phyloP scores from a whole-genome alignment of 169 alveolate genomes.

The Perkinsus marinus region DNA sequence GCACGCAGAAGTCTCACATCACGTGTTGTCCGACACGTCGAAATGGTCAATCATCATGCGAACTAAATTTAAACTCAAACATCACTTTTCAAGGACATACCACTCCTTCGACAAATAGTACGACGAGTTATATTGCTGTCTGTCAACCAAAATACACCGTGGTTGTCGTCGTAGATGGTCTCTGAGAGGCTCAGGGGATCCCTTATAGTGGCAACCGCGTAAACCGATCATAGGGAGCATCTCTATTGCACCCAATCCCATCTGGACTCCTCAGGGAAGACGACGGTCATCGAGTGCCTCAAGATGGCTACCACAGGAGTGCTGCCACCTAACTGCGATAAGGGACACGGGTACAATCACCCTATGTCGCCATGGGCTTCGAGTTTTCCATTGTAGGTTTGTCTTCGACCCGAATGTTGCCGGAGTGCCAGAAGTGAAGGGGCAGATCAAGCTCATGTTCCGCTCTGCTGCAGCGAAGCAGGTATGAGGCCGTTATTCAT shows the following conservation, averaged over 20 bases:
- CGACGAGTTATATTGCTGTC: no score
- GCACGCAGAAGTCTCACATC: no score
- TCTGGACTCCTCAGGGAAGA: conserved; percentile 30
- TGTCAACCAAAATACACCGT: no score
- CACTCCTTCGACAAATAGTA: no score
- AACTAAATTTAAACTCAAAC: no score
- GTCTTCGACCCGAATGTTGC: conserved; percentile 28
- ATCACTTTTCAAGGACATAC: no score
- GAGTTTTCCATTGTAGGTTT: neutral
- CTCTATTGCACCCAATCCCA: neutral
- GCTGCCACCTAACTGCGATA: conserved; percentile 85
- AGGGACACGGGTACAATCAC: conserved; percentile 87
- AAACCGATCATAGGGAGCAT: neutral
- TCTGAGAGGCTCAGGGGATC: no score
- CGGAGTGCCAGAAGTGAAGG: conserved; percentile 64
- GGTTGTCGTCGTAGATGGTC: no score
- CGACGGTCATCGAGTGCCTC: conserved; percentile 82
- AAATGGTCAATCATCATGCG: no score
- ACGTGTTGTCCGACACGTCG: no score
- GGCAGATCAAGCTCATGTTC: conserved; percentile 62
- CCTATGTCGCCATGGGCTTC: conserved; percentile 37
- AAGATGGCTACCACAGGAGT: conserved; percentile 84
- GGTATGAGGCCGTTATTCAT: conserved; percentile 9
- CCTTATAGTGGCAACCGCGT: no score
- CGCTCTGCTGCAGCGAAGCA: conserved; percentile 33